Percentiles rank a stretch among this genome's conserved stretches.
phyloP scores from a whole-genome alignment of 768 basidiomycete genomes.

The Russula virescens region DNA sequence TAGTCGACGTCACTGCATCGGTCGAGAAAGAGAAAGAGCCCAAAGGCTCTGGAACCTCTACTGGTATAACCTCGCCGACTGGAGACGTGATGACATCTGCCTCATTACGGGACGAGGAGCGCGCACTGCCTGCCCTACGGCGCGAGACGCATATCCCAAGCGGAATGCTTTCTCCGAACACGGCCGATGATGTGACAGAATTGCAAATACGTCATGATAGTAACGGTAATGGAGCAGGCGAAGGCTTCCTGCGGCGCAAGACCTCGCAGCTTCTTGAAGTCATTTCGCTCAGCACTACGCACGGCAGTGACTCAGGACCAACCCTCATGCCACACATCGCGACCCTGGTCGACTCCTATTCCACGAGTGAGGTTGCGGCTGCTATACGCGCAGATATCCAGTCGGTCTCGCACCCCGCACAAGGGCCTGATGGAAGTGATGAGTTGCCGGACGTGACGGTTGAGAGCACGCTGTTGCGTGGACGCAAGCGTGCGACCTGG shows the following conservation, averaged over 20 bases:
- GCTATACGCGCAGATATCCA: constrained; percentile 59
- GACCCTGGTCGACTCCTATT: constrained; percentile 68
- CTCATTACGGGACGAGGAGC: constrained; percentile 66
- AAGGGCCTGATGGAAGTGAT: constrained; percentile 32
- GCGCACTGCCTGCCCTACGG: constrained; percentile 35
- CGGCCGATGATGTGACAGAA: constrained; percentile 45
- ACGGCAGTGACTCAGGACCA: constrained; percentile 30
- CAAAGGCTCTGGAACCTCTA: constrained; percentile 30
- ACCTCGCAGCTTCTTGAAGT: constrained; percentile 68
- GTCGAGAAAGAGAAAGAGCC: constrained; percentile 37
- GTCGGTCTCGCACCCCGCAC: constrained; percentile 32
- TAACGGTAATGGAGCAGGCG: constrained; percentile 35
- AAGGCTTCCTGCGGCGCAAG: constrained; percentile 56
- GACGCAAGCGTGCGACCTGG: constrained; percentile 78
- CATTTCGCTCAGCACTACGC: constrained; percentile 36
- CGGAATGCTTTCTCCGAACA: constrained; percentile 31
- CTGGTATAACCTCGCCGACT: constrained; percentile 30
- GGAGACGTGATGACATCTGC: constrained; percentile 29
- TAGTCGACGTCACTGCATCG: constrained; percentile 43
- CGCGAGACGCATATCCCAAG: background rate
- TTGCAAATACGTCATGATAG: constrained; percentile 42
- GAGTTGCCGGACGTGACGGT: constrained; percentile 61
- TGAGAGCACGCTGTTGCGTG: constrained; percentile 63
- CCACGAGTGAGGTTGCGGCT: constrained; percentile 57
- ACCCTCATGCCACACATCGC: constrained; percentile 53